Conservation (phyloP, 495 filamentous ascomycete species). For the Ascobolus immersus region DNA sequence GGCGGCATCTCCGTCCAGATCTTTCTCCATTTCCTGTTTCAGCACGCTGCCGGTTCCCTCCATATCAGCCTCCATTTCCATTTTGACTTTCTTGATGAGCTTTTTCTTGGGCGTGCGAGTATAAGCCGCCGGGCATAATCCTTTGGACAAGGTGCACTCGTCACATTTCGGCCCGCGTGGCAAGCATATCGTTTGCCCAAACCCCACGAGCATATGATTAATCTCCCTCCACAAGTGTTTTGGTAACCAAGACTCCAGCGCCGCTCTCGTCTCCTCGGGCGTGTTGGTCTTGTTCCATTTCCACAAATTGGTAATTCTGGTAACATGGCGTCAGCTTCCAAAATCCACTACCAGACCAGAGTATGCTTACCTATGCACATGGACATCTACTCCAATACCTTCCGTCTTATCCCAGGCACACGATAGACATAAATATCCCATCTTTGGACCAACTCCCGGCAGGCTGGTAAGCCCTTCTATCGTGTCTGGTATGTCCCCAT, state of each 20-base stretch:
- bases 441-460: slow-evolving; percentile 88
- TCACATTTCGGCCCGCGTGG: slow-evolving; percentile 59
- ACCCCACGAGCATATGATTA: slow-evolving; percentile 71
- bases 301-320: slow-evolving; percentile 91
- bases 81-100: too few species aligned
- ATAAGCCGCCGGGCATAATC: too few species aligned
- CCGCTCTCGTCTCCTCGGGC: slow-evolving; percentile 61
- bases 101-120: too few species aligned
- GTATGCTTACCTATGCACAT: slow-evolving; percentile 33
- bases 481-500: slow-evolving; percentile 60
- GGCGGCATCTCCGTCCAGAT: too few species aligned
- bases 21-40: too few species aligned
- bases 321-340: slow-evolving; percentile 36
- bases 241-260: slow-evolving; percentile 65
- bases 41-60: too few species aligned
- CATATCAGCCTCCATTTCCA: too few species aligned
- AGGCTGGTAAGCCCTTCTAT: slow-evolving; percentile 52
- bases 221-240: slow-evolving; percentile 81
- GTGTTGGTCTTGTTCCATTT: slow-evolving; percentile 57
- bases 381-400: slow-evolving; percentile 42
- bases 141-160: slow-evolving; percentile 53
- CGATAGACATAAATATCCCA: slow-evolving; percentile 79
- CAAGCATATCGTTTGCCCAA: slow-evolving; percentile 60
- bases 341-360: slow-evolving; percentile 20
- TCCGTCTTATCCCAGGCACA: slow-evolving; percentile 32